phyloP scores from a whole-genome alignment of 2,329 filamentous ascomycete species.

The Aspergillus sp. region DNA sequence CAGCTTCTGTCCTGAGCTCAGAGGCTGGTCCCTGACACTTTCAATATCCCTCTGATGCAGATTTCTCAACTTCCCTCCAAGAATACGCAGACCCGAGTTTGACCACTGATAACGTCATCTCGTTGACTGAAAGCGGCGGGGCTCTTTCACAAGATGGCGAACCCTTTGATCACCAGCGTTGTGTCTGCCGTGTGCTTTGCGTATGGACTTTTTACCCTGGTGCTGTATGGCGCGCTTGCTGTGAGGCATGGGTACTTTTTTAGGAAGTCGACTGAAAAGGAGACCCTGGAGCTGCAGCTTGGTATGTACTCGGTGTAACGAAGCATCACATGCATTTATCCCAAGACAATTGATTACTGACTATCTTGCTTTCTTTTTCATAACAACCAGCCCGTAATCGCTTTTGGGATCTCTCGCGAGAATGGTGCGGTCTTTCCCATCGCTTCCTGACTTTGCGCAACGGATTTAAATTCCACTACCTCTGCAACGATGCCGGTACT shows the following conservation, averaged over 20 bases:
- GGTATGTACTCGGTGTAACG: conserved; percentile 24
- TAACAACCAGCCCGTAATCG: conserved; percentile 42
- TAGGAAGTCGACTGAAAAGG: conserved; percentile 32
- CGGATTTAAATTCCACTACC: conserved; percentile 52
- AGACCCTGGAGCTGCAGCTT: conserved; percentile 35
- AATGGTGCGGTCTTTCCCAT: conserved; percentile 46
- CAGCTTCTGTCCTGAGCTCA: too few relatives aligned
- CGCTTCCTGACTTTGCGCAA: conserved; percentile 46
- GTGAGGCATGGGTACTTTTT: conserved; percentile 33
- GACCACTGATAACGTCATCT: conserved; percentile 1
- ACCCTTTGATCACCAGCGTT: conserved; percentile 12
- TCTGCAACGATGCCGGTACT: conserved; percentile 34
- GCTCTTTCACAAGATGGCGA: conserved; percentile 15
- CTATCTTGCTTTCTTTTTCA: too few relatives aligned
- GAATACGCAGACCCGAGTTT: background rate
- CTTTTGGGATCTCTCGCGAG: conserved; percentile 51
- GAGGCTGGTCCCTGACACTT: too few relatives aligned
- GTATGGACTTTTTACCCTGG: conserved; percentile 33
- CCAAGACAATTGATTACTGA: too few relatives aligned
- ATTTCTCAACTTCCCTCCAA: too few relatives aligned
- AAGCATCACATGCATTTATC: background rate
- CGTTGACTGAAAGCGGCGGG: background rate
- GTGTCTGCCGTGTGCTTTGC: conserved; percentile 13
- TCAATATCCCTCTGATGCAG: too few relatives aligned
- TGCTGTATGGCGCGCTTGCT: conserved; percentile 26